Evolutionary conservation across 176 grass and related monocot genomes (phyloP), one percentile per base, ranked within the genome.

Genomic region (Eragrostis curvula): DNA sequence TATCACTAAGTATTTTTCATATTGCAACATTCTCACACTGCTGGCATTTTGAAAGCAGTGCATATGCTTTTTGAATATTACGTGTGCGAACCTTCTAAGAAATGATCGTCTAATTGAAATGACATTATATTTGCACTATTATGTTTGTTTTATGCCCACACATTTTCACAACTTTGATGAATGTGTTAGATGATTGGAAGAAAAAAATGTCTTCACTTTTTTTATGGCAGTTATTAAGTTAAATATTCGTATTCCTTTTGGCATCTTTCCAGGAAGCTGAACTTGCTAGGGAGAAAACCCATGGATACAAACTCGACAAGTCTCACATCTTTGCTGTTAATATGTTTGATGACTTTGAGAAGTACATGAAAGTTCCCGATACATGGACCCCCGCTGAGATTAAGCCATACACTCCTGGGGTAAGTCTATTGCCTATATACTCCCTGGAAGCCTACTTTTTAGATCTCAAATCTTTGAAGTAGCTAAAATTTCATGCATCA

Each of bases 281-380:
- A 74, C 75, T 92, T 77, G 95, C 95, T 27, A 89, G 90, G 86
- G 95, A 97, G 70, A 94, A 94, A 80, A 97, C 95, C 51, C 85
- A 92, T 94, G 95, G 92, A 3, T 97, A 91, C 86, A 97, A 94
- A 47, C 83, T 97, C 23, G 95, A 97, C 81, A 97, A 90, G 77
- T 92, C 92, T 63, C 95, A 94, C 51, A 92, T 94, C 78, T 97
- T 97, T 74, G 85, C 85, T 52, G 90, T 97, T 72, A 94, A 97
- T 85, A 73, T 94, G 82, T 90, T 97, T 57, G 94, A 97, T 86
- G 94, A 97, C 75, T 91, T 97, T 27, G 91, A 94, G 41, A 97
- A 92, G 77, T 97, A 94, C 84, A 90, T 94, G 92, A 97, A 97
- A 69, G 92, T 97, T 62, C 95, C 90, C 57, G 92, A 97, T 40